Conservation (phyloP, 495 filamentous ascomycete species). For the Lasiosphaeris hirsuta region DNA sequence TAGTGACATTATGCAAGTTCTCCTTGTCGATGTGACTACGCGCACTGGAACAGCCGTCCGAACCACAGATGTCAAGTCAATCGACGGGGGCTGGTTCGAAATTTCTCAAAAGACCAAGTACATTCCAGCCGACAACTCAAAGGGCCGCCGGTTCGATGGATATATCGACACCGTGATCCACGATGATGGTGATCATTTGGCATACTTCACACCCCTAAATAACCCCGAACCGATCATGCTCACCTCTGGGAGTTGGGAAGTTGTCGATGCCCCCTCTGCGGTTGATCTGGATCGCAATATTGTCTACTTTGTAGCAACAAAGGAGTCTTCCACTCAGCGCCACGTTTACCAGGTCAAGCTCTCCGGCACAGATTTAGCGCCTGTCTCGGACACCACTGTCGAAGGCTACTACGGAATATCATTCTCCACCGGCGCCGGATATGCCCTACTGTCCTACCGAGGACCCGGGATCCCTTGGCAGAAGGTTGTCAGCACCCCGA, state of each 20-base stretch:
- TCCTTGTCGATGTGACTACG: slow-evolving; percentile 74
- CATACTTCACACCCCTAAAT: slow-evolving; percentile 90
- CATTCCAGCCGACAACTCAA: slow-evolving; percentile 77
- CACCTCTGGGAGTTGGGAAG: slow-evolving; percentile 89
- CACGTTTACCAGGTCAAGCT: slow-evolving; percentile 84
- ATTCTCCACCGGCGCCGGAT: slow-evolving; percentile 78
- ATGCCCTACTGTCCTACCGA: slow-evolving; percentile 74
- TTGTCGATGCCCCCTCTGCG: slow-evolving; percentile 81
- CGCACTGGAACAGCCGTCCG: slow-evolving; percentile 78
- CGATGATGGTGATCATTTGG: slow-evolving; percentile 85
- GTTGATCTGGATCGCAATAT: slow-evolving; percentile 81
- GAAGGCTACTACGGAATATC: slow-evolving; percentile 84
- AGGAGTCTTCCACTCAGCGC: slow-evolving; percentile 80
- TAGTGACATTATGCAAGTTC: slow-evolving; percentile 82
- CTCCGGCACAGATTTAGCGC: slow-evolving; percentile 68
- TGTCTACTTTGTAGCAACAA: slow-evolving; percentile 87
- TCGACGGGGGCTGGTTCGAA: slow-evolving; percentile 98
- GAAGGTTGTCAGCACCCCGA: slow-evolving; percentile 79
- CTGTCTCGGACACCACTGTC: slow-evolving; percentile 71
- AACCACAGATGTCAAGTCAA: slow-evolving; percentile 66
- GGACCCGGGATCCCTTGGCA: slow-evolving; percentile 91
- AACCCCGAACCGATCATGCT: slow-evolving; percentile 76
- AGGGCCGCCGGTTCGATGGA: slow-evolving; percentile 75
- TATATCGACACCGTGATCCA: slow-evolving; percentile 91
- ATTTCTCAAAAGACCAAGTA: slow-evolving; percentile 82